These are phyloP conservation scores for Diplotaxis tenuifolia DNA, from an alignment of 345 rosid species.

Conservation along the genomic window DNA sequence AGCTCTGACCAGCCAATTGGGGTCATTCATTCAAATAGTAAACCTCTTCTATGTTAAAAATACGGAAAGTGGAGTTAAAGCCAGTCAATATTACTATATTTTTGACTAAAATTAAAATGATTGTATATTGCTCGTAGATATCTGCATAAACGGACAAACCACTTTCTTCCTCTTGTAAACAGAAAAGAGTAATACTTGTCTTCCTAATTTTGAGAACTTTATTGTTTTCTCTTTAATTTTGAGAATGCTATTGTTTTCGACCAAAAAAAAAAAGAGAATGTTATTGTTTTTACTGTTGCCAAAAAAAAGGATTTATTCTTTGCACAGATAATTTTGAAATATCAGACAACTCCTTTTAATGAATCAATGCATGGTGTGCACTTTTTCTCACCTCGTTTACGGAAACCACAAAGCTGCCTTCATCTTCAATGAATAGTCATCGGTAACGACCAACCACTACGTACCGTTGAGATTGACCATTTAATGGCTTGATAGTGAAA, in stretches of 20 bases:
- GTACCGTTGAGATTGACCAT: background rate
- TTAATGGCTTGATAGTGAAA: background rate
- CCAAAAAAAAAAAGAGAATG: too few relatives aligned
- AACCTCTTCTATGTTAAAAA: slow-evolving; percentile 14
- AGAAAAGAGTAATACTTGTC: too few relatives aligned
- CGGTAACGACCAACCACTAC: slow-evolving; percentile 24
- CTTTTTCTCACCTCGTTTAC: slow-evolving; percentile 2
- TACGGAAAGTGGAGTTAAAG: slow-evolving; percentile 25
- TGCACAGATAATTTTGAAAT: background rate
- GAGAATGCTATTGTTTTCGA: too few relatives aligned
- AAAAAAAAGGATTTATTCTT: too few relatives aligned
- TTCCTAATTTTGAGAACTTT: too few relatives aligned
- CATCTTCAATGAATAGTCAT: slow-evolving; percentile 20
- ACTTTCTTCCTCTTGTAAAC: background rate
- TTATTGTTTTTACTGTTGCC: too few relatives aligned
- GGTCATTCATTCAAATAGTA: slow-evolving; percentile 22
- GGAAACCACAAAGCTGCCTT: slow-evolving; percentile 4
- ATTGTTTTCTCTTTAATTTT: too few relatives aligned
- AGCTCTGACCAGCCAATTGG: slow-evolving; percentile 16
- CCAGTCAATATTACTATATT: background rate
- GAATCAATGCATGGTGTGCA: slow-evolving; percentile 25
- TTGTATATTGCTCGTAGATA: background rate
- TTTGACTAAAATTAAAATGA: too few relatives aligned
- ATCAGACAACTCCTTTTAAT: slow-evolving; percentile 18
- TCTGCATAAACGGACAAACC: slow-evolving; percentile 1